These are phyloP conservation scores for Pythium sp. DNA, from an alignment of 352 stramenopile genomes.

Conservation along the genomic window DNA sequence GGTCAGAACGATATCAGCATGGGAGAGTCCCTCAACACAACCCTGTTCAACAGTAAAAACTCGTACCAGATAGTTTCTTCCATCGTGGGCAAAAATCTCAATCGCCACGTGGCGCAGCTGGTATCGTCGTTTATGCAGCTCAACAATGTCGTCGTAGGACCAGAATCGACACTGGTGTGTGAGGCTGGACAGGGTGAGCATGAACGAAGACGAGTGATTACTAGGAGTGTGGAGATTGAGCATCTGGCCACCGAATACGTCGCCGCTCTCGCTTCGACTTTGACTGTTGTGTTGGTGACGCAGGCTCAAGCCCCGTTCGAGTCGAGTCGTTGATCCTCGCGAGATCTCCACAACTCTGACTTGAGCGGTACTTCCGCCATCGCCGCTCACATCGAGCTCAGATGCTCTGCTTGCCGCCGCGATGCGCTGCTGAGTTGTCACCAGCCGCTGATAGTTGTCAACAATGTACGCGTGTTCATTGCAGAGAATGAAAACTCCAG, in stretches of 20 bases:
- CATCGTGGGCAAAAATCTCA: conserved; percentile 73
- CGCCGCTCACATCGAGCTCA: neutral
- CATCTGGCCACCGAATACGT: neutral
- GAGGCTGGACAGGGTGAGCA: conserved; percentile 32
- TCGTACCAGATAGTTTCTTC: conserved; percentile 71
- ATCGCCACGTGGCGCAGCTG: conserved; percentile 71
- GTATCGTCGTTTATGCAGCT: conserved; percentile 76
- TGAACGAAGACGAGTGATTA: neutral
- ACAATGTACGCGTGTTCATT: conserved; percentile 71
- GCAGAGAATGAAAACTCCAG: conserved; percentile 65
- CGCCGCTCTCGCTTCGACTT: neutral
- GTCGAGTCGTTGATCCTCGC: conserved; percentile 37
- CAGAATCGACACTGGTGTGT: conserved; percentile 70
- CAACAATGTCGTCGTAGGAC: conserved; percentile 67
- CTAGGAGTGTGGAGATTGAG: conserved; percentile 5
- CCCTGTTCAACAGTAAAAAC: neutral
- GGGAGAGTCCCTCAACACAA: too few species aligned
- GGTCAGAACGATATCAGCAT: neutral
- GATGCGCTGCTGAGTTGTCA: neutral
- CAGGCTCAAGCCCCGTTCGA: conserved; percentile 54
- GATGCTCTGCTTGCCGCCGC: neutral
- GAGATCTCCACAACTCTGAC: conserved; percentile 50
- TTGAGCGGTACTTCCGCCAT: neutral
- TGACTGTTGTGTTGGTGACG: conserved; percentile 19
- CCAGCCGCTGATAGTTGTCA: conserved; percentile 63